phyloP scores from a whole-genome alignment of 768 basidiomycete species.

The Rhodotorula diobovata region DNA sequence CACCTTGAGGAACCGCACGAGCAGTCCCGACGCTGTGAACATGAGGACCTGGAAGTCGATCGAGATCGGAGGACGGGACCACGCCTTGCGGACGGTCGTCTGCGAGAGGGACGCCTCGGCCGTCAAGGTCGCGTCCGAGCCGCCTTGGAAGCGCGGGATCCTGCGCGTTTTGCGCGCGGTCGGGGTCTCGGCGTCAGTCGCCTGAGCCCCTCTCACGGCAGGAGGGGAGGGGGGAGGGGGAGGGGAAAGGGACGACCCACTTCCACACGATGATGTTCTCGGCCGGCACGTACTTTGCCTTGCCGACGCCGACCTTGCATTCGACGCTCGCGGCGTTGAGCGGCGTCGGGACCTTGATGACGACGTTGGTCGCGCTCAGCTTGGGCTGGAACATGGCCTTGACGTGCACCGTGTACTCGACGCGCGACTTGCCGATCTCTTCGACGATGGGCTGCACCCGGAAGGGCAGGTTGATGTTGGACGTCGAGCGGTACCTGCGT shows the following conservation, averaged over 20 bases:
- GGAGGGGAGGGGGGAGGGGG: no score
- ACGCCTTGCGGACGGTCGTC: slow-evolving; percentile 88
- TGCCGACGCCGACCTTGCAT: slow-evolving; percentile 83
- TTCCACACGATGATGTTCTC: slow-evolving; percentile 98
- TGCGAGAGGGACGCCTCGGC: slow-evolving; percentile 77
- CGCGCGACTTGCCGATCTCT: slow-evolving; percentile 85
- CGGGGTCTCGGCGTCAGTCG: no score
- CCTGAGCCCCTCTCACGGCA: no score
- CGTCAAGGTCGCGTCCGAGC: slow-evolving; percentile 78
- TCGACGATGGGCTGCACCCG: slow-evolving; percentile 83
- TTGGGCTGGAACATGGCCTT: slow-evolving; percentile 87
- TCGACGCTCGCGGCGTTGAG: slow-evolving; percentile 88
- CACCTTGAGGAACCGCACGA: slow-evolving; percentile 95
- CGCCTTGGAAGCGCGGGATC: slow-evolving; percentile 85
- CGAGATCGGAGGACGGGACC: slow-evolving; percentile 96
- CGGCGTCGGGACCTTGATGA: slow-evolving; percentile 91
- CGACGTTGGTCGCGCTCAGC: slow-evolving; percentile 84
- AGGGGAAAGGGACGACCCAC: slow-evolving; percentile 54
- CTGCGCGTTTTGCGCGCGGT: slow-evolving; percentile 50
- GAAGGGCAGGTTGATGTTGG: slow-evolving; percentile 91
- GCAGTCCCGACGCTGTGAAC: slow-evolving; percentile 93
- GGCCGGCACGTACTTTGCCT: slow-evolving; percentile 93
- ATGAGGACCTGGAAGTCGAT: slow-evolving; percentile 98
- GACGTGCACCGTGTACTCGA: slow-evolving; percentile 81
- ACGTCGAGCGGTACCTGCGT: slow-evolving; percentile 83